These are phyloP conservation scores for Ascochyta clinopodiicola DNA, from an alignment of 2,329 filamentous ascomycete genomes.

Conservation along the genomic window DNA sequence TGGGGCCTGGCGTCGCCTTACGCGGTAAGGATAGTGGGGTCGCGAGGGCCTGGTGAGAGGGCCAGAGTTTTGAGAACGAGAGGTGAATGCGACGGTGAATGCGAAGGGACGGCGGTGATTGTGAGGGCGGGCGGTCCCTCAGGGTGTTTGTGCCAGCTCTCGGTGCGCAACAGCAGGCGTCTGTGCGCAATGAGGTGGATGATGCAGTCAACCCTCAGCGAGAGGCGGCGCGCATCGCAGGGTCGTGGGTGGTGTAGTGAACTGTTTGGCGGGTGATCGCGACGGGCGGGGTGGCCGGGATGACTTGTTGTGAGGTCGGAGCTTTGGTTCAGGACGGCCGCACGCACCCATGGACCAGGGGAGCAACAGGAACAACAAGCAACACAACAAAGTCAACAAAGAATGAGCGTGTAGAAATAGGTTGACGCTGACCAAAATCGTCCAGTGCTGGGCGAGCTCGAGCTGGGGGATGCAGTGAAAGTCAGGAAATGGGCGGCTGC, in stretches of 20 bases:
- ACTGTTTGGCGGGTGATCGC: conserved; percentile 9
- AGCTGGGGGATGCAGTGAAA: conserved; percentile 7
- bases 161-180: conserved; percentile 16
- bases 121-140: conserved; percentile 18
- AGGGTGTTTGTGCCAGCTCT: conserved; percentile 22
- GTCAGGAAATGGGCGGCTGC: conserved; percentile 2
- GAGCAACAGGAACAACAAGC: not conserved
- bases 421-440: not conserved
- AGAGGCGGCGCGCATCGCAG: conserved; percentile 16
- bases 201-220: conserved; percentile 14
- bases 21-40: conserved; percentile 5
- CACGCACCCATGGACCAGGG: conserved; percentile 9
- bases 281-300: conserved; percentile 19
- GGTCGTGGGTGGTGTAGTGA: conserved; percentile 1
- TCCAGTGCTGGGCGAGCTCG: conserved; percentile 14
- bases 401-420: conserved; percentile 8
- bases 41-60: conserved; percentile 7
- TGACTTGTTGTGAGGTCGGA: conserved; percentile 23
- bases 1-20: not conserved
- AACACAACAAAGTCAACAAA: not conserved
- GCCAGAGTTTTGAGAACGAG: conserved; percentile 8
- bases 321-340: conserved; percentile 13
- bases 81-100: conserved; percentile 26
- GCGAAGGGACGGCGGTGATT: conserved; percentile 19
- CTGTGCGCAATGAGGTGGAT: conserved; percentile 16